Percentiles rank a stretch among this genome's conserved stretches.
These are phyloP conservation scores for Trichosporon asahii DNA, from an alignment of 1,284 basidiomycete species.

Conservation along the genomic window DNA sequence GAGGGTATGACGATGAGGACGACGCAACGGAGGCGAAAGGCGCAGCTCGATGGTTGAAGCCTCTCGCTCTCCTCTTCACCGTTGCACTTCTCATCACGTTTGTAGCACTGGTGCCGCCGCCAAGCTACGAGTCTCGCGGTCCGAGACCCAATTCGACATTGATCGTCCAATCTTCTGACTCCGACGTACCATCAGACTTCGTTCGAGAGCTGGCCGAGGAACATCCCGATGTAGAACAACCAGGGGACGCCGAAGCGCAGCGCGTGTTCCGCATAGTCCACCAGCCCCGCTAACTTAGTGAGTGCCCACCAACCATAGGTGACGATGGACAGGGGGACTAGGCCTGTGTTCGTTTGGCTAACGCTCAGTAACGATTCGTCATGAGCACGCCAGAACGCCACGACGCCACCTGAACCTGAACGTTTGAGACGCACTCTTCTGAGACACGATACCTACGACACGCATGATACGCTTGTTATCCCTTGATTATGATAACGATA, in stretches of 20 bases:
- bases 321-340: no score
- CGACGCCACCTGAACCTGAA: no score
- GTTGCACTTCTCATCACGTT: neutral
- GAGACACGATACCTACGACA: neutral
- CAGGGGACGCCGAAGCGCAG: neutral
- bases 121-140: neutral
- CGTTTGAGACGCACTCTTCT: neutral
- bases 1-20: neutral
- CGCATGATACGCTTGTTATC: neutral
- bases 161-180: neutral
- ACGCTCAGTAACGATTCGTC: slow-evolving; percentile 1
- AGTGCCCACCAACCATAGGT: neutral
- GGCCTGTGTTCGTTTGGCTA: neutral
- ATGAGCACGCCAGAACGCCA: neutral
- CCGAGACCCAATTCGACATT: neutral
- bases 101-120: neutral
- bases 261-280: neutral
- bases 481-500: neutral
- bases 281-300: neutral
- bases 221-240: neutral
- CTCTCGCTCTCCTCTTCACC: neutral
- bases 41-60: neutral
- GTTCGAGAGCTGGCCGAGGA: neutral
- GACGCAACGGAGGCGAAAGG: neutral
- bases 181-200: neutral